A percentile compares a stretch with the other conserved stretches of the same genome.
Conservation (phyloP, 768 basidiomycete genomes). For the Suillus hirtellus region DNA sequence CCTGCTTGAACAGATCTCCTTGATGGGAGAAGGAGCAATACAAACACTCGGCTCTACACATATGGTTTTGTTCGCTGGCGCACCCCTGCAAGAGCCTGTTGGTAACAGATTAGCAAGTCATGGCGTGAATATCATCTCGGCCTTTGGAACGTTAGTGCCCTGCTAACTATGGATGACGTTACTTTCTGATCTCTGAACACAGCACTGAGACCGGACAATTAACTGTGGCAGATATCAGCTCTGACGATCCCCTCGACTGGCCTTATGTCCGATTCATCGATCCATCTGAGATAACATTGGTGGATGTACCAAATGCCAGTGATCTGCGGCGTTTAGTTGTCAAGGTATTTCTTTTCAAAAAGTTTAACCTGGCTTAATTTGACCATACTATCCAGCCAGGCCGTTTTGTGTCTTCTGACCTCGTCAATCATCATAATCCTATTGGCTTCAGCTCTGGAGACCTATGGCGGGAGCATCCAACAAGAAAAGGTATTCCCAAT, state of each 20-base stretch:
- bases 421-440: not conserved
- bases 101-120: not conserved
- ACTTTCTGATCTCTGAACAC: not conserved
- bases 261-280: slow-evolving; percentile 1
- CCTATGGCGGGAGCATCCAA: not conserved
- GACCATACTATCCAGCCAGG: not conserved
- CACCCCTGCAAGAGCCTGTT: not conserved
- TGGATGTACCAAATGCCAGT: not conserved
- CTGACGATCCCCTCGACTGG: not conserved
- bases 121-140: not conserved
- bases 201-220: not conserved
- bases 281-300: not conserved
- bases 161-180: not conserved
- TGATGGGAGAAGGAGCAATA: not conserved
- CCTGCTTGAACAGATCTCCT: not conserved
- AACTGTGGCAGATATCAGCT: not conserved
- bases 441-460: not conserved
- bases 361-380: not conserved
- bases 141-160: not conserved
- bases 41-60: not conserved
- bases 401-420: not conserved
- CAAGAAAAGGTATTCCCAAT: not conserved
- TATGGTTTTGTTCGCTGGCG: not conserved
- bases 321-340: not conserved
- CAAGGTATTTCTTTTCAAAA: not conserved